Conservation (phyloP, 768 basidiomycete species). For the Trametes elegans region DNA sequence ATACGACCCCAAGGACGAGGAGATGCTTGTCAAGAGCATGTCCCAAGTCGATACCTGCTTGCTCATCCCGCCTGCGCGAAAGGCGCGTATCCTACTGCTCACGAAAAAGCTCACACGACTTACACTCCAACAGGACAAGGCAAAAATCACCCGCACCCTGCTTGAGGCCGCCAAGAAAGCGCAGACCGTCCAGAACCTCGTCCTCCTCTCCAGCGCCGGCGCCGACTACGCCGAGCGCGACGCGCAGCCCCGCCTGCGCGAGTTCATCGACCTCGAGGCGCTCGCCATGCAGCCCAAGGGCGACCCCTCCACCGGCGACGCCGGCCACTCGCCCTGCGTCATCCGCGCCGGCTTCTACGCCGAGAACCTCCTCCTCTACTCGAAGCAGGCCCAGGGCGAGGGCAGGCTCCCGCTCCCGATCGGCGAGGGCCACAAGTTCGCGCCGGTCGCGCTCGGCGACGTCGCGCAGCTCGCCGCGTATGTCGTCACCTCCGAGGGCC, state of each 20-base stretch:
- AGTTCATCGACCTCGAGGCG: slow-evolving; percentile 33
- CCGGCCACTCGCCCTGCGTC: slow-evolving; percentile 31
- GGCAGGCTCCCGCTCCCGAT: slow-evolving; percentile 31
- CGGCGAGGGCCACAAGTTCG: slow-evolving; percentile 27
- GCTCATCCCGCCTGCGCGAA: slow-evolving; percentile 29
- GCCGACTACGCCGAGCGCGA: slow-evolving; percentile 32
- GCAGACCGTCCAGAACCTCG: slow-evolving; percentile 23
- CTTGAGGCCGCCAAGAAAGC: slow-evolving; percentile 25
- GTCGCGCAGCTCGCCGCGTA: slow-evolving; percentile 28
- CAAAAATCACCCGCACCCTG: slow-evolving; percentile 23
- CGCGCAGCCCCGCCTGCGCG: slow-evolving; percentile 31
- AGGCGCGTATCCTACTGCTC: not conserved
- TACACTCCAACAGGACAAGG: slow-evolving; percentile 21
- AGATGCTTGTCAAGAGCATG: slow-evolving; percentile 20
- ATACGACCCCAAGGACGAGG: slow-evolving; percentile 19
- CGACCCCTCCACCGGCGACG: slow-evolving; percentile 22
- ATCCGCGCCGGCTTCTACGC: slow-evolving; percentile 33
- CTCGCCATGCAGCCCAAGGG: slow-evolving; percentile 28
- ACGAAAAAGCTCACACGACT: not conserved
- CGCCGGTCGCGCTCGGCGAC: slow-evolving; percentile 32
- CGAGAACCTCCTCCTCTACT: slow-evolving; percentile 32
- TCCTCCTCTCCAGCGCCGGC: slow-evolving; percentile 27
- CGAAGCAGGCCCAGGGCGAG: slow-evolving; percentile 26
- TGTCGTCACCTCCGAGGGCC: slow-evolving; percentile 29
- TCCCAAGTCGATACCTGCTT: slow-evolving; percentile 24